A percentile compares a stretch with the other conserved stretches of the same genome.
These are phyloP conservation scores for Solanum chilense DNA, from an alignment of 257 asterid genomes.

Conservation along the genomic window DNA sequence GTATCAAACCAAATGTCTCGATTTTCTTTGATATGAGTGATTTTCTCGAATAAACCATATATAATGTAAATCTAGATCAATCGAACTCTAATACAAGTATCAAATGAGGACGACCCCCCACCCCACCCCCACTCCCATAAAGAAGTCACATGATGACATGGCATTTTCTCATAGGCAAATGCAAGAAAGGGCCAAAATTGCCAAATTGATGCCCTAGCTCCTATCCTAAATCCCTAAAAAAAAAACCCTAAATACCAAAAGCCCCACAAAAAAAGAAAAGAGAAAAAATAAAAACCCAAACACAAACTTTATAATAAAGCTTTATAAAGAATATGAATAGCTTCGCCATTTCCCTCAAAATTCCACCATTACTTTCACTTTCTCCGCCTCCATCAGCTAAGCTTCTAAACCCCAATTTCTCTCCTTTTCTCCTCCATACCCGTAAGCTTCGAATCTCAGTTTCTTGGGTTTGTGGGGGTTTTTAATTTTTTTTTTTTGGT, in stretches of 20 bases:
- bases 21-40: too few relatives aligned
- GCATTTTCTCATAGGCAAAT: background rate
- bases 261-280: too few relatives aligned
- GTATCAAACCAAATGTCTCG: too few relatives aligned
- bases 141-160: background rate
- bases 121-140: too few relatives aligned
- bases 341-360: background rate
- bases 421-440: background rate
- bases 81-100: too few relatives aligned
- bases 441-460: conserved; percentile 1
- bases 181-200: background rate
- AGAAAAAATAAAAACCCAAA: background rate
- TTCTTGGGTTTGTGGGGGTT: background rate
- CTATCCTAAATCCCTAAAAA: background rate
- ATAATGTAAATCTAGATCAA: too few relatives aligned
- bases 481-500: background rate
- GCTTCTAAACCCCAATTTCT: background rate
- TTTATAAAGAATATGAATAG: background rate
- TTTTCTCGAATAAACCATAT: too few relatives aligned
- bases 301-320: background rate
- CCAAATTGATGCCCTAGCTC: background rate
- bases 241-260: background rate
- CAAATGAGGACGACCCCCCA: too few relatives aligned
- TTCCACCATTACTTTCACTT: background rate
- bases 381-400: background rate